Evolutionary conservation across 73 alveolate genomes (phyloP).

Genomic region (Durusdinium trenchii): DNA sequence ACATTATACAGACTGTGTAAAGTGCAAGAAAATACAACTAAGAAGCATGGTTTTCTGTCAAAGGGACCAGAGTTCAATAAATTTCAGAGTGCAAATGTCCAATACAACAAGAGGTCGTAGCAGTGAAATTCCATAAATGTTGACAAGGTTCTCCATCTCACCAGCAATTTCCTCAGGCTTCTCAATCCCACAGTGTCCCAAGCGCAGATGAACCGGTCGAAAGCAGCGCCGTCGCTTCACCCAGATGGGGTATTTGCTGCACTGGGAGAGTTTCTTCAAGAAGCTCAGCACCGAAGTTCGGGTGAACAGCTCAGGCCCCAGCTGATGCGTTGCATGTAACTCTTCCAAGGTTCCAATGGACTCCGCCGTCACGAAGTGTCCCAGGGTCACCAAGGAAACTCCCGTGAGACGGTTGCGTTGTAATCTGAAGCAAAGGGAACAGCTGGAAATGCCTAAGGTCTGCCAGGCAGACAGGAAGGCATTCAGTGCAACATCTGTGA

Average conservation of each 20-base stretch:
- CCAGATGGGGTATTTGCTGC: constrained; percentile 72
- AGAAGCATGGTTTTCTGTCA: too few relatives aligned
- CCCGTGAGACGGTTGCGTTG: constrained; percentile 74
- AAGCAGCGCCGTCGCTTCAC: constrained; percentile 82
- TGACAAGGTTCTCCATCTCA: constrained; percentile 49
- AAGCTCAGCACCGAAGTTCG: constrained; percentile 30
- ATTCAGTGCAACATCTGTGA: constrained; percentile 21
- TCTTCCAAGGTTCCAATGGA: constrained; percentile 59
- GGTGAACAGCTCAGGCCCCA: constrained; percentile 33
- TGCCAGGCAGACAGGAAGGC: constrained; percentile 72
- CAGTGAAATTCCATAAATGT: neutral
- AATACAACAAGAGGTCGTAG: too few relatives aligned
- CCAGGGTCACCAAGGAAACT: constrained; percentile 23
- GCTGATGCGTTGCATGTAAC: constrained; percentile 83
- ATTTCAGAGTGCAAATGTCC: neutral
- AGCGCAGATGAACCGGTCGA: constrained; percentile 85
- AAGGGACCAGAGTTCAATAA: neutral
- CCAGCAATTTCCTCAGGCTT: constrained; percentile 62
- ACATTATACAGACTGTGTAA: too few relatives aligned
- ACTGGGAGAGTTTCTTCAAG: constrained; percentile 51
- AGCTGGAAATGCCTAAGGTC: constrained; percentile 46
- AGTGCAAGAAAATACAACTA: too few relatives aligned
- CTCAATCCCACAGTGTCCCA: constrained; percentile 68
- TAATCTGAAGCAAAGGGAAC: constrained; percentile 61
- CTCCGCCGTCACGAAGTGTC: constrained; percentile 66